phyloP scores from a whole-genome alignment of 169 alveolate species.

The Plasmodium billcollinsi region DNA sequence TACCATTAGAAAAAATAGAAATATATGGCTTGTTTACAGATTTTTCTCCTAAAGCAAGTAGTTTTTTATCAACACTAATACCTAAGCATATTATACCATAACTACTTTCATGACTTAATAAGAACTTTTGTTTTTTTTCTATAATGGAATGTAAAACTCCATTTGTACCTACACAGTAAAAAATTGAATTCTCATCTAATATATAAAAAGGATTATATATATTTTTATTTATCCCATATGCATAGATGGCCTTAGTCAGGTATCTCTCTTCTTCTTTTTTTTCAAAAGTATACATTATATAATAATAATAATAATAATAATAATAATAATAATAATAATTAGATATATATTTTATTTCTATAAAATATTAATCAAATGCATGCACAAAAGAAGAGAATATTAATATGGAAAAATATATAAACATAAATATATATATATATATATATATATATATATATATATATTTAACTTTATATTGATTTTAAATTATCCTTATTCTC shows the following conservation, averaged over 20 bases:
- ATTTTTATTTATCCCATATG: constrained; percentile 65
- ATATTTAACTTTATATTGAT: neutral
- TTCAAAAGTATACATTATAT: constrained; percentile 42
- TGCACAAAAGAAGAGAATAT: no score
- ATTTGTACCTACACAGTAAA: constrained; percentile 58
- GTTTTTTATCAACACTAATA: constrained; percentile 53
- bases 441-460: constrained; percentile 1
- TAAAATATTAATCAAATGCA: no score
- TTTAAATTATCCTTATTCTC: neutral
- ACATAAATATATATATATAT: neutral
- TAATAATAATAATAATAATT: no score
- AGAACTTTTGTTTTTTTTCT: constrained; percentile 49
- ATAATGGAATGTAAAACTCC: constrained; percentile 59
- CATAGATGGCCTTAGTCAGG: constrained; percentile 66
- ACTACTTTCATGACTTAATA: constrained; percentile 62
- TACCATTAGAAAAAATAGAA: constrained; percentile 27
- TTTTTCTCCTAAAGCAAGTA: constrained; percentile 68
- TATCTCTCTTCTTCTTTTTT: constrained; percentile 40
- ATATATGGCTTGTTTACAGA: constrained; percentile 56
- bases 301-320: neutral
- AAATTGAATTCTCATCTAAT: constrained; percentile 44
- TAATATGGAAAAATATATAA: neutral
- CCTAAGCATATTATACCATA: constrained; percentile 69
- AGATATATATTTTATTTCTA: no score
- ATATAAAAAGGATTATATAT: constrained; percentile 52